A percentile compares a stretch with the other conserved stretches of the same genome.
These are phyloP conservation scores for Chlamydomonas applanata DNA, from an alignment of 139 green algal genomes.

Conservation along the genomic window DNA sequence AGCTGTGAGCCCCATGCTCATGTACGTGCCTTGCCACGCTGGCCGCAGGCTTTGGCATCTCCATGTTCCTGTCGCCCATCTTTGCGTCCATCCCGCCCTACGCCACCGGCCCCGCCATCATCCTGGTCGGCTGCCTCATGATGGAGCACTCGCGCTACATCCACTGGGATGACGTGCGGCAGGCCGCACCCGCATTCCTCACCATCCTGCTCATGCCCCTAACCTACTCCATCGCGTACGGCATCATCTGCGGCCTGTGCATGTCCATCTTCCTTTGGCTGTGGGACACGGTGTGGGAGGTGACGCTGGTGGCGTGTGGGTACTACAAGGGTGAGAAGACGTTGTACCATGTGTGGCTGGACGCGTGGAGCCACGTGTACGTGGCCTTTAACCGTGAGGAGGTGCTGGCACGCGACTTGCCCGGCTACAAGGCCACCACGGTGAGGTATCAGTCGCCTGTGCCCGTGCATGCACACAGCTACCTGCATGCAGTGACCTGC, in stretches of 20 bases:
- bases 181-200: slow-evolving; percentile 76
- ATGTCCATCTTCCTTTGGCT: slow-evolving; percentile 54
- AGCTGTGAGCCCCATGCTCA: too few species aligned
- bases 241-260: slow-evolving; percentile 65
- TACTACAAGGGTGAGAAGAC: background rate
- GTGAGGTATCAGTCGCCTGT: too few species aligned
- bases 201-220: slow-evolving; percentile 79
- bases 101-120: slow-evolving; percentile 76
- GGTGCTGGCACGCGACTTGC: slow-evolving; percentile 10
- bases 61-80: slow-evolving; percentile 85
- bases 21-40: too few species aligned
- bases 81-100: slow-evolving; percentile 82
- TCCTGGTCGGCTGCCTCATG: slow-evolving; percentile 54
- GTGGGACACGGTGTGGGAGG: background rate
- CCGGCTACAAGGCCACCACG: slow-evolving; percentile 7
- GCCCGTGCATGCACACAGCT: too few species aligned
- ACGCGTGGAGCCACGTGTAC: background rate
- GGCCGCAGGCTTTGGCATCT: slow-evolving; percentile 62
- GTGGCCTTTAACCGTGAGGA: slow-evolving; percentile 9
- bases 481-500: too few species aligned
- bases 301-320: background rate
- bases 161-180: slow-evolving; percentile 5
- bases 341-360: slow-evolving; percentile 12
- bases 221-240: slow-evolving; percentile 71
- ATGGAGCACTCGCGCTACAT: background rate